Percentiles rank a stretch among this genome's conserved stretches.
phyloP scores from a whole-genome alignment of 2,329 filamentous ascomycete species.

The Alternaria dauci region DNA sequence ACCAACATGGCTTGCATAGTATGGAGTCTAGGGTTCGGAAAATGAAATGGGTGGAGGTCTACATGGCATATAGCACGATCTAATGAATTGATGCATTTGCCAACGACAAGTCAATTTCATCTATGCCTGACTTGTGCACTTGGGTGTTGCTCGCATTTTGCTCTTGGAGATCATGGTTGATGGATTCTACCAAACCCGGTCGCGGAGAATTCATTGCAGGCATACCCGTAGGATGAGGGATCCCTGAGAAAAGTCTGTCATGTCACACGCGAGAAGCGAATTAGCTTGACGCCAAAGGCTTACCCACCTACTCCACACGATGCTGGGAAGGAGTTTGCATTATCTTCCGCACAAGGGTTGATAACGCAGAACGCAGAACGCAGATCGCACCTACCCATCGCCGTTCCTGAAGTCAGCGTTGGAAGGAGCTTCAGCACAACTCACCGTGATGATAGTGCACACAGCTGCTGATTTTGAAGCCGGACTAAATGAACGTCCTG shows the following conservation, averaged over 20 bases:
- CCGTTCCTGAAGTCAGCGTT: background rate
- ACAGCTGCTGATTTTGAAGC: background rate
- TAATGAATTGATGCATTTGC: slow-evolving; percentile 39
- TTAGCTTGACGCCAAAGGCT: background rate
- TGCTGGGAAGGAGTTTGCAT: slow-evolving; percentile 1
- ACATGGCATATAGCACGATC: slow-evolving; percentile 43
- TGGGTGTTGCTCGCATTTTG: background rate
- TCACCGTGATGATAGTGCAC: background rate
- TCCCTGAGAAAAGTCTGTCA: slow-evolving; percentile 1
- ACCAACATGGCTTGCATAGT: slow-evolving; percentile 26
- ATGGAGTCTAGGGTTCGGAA: slow-evolving; percentile 27
- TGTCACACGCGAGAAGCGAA: slow-evolving; percentile 1
- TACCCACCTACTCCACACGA: slow-evolving; percentile 6
- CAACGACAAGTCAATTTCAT: slow-evolving; percentile 1
- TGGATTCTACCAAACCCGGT: background rate
- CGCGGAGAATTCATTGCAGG: background rate
- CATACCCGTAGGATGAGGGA: background rate
- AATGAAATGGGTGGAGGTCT: slow-evolving; percentile 30
- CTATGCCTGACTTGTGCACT: background rate
- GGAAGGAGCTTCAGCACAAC: background rate
- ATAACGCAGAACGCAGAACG: background rate
- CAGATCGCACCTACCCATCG: background rate
- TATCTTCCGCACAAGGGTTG: slow-evolving; percentile 3
- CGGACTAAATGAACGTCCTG: background rate
- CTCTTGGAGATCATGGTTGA: background rate